Base-by-base conservation (phyloP, 1,139 yeast genomes). In the Blastobotrys ciferrii region DNA sequence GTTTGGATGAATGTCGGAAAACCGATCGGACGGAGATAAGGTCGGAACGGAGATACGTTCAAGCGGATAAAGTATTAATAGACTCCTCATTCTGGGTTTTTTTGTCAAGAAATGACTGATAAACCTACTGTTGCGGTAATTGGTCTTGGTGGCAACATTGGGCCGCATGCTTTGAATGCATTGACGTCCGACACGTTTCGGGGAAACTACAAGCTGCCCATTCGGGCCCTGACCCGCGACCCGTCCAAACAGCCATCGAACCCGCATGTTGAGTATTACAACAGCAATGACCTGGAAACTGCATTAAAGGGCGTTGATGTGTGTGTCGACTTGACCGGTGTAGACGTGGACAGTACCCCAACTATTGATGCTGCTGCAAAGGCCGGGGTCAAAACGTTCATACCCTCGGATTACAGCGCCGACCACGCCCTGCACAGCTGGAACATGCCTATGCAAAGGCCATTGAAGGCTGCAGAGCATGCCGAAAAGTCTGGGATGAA, bases 391-490 rank as follows among this genome's bases (percentile, higher is more conserved):
- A 75, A 77, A 60, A 58, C 81, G 31, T 81, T n/a, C n/a, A 73
- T 64, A 72, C 84, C 87, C 32, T 77, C 86, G 2, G 86, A 81
- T 58, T 82, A 77, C 57, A 87, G 87, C 35, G 59, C 69, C 31
- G 80, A 79, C 46, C 52, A 71, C 36, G 59, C 53, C 5, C 61
- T 63, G 23, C 30, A 28, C 32, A 53, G 5, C 60, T 63, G 25
- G 58, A 61, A n/a, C 62, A 57, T 61, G n/a, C 62, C 60, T 13
- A 46, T 62, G 69, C 28, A 73, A 74, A 2, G 72, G 71, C 1
- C 69, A 72, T 55, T 77, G 25, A 56, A 49, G 0, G 15, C 54
- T 23, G 61, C 75, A 3, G 60, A 63, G 2, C 62, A 60, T 9
- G 72, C 80, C 17, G 67, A 80, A 57, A 64, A 58, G 3, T 62